Percentiles rank a stretch among this genome's conserved stretches.
Conservation (phyloP, 73 alveolate species). For the Tetrahymena thermophila region DNA sequence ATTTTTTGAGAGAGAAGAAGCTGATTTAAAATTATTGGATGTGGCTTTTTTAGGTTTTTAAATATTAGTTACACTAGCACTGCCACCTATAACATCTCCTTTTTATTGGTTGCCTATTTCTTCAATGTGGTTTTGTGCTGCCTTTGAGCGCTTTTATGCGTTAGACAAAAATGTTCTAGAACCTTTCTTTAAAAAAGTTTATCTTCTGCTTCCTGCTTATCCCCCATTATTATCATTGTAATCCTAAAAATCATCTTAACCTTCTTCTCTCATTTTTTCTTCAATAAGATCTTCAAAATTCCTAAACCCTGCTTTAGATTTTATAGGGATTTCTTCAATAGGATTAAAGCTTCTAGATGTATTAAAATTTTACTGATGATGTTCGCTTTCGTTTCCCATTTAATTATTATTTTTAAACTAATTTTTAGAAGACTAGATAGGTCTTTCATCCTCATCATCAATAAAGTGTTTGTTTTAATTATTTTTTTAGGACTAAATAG, state of each 20-base stretch:
- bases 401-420: slow-evolving; percentile 13
- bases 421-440: slow-evolving; percentile 11
- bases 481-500: not conserved
- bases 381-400: not conserved
- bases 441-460: slow-evolving; percentile 16
- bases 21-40: not conserved
- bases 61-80: not conserved
- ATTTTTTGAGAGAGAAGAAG: not conserved
- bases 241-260: not conserved
- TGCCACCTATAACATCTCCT: not conserved
- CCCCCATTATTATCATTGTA: not conserved
- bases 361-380: not conserved
- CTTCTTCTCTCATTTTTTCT: not conserved
- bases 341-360: not conserved
- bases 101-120: slow-evolving; percentile 22
- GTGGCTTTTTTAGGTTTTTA: not conserved
- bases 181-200: slow-evolving; percentile 31
- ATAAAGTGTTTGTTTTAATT: not conserved
- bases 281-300: not conserved
- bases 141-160: slow-evolving; percentile 32
- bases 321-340: not conserved
- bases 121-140: slow-evolving; percentile 21
- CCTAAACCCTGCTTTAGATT: not conserved
- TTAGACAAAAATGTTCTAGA: slow-evolving; percentile 23
- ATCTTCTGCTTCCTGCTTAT: not conserved